These are phyloP conservation scores for Tuber aestivum DNA, from an alignment of 495 filamentous ascomycete genomes.

Conservation along the genomic window DNA sequence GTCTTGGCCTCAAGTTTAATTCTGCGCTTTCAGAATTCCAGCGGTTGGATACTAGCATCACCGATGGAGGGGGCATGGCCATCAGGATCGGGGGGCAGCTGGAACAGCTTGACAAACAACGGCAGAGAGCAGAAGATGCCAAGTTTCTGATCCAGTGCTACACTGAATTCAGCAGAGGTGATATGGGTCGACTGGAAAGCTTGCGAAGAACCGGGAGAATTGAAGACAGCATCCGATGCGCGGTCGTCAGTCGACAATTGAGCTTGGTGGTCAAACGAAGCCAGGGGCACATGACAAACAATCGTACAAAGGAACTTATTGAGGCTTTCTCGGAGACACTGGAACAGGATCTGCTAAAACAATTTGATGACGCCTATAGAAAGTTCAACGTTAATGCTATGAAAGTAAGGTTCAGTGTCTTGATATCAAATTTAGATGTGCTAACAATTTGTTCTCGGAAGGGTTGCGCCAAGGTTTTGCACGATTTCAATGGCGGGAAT, in stretches of 20 bases:
- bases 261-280: slow-evolving; percentile 41
- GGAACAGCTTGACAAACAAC: slow-evolving; percentile 88
- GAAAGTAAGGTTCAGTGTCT: slow-evolving; percentile 46
- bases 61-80: slow-evolving; percentile 68
- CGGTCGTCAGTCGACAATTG: slow-evolving; percentile 40
- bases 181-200: slow-evolving; percentile 45
- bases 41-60: slow-evolving; percentile 66
- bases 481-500: slow-evolving; percentile 91
- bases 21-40: slow-evolving; percentile 87
- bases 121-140: slow-evolving; percentile 81
- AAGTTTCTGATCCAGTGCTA: slow-evolving; percentile 94
- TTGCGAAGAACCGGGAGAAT: slow-evolving; percentile 41
- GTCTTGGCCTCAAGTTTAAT: slow-evolving; percentile 77
- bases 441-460: slow-evolving; percentile 3
- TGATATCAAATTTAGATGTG: neutral
- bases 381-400: slow-evolving; percentile 93
- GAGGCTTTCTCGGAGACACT: slow-evolving; percentile 95
- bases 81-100: slow-evolving; percentile 92
- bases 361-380: slow-evolving; percentile 94
- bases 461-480: slow-evolving; percentile 76
- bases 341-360: slow-evolving; percentile 89
- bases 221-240: slow-evolving; percentile 42
- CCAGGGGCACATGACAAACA: slow-evolving; percentile 30
- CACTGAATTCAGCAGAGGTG: slow-evolving; percentile 67
- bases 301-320: slow-evolving; percentile 79